phyloP scores from a whole-genome alignment of 768 basidiomycete species.

The Phaeotremella skinneri region DNA sequence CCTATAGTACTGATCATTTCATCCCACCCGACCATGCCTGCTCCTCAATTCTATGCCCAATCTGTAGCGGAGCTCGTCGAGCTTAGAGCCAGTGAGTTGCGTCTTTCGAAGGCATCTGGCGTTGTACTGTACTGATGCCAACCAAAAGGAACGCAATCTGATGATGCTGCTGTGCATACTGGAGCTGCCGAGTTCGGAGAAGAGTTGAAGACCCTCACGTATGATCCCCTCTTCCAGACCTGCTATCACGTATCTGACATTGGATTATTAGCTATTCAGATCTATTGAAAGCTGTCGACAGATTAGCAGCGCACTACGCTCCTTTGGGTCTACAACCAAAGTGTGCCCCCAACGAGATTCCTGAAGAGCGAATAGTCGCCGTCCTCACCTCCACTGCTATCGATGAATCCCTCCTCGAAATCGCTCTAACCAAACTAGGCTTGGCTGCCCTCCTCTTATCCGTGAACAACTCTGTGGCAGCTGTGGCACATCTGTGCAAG shows the following conservation, averaged over 20 bases:
- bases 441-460: conserved; percentile 54
- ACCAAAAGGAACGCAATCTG: conserved; percentile 29
- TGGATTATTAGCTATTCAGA: conserved; percentile 29
- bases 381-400: conserved; percentile 54
- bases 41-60: conserved; percentile 33
- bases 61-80: conserved; percentile 43
- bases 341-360: conserved; percentile 35
- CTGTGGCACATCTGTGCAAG: conserved; percentile 56
- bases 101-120: not conserved
- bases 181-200: conserved; percentile 49
- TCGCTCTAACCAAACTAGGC: conserved; percentile 55
- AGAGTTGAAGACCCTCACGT: conserved; percentile 44
- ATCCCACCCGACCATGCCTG: no score
- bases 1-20: conserved; percentile 5
- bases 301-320: conserved; percentile 38
- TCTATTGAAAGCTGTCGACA: conserved; percentile 32
- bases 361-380: conserved; percentile 51
- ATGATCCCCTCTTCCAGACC: not conserved
- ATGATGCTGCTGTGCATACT: conserved; percentile 44
- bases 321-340: conserved; percentile 39
- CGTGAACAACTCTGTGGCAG: conserved; percentile 57
- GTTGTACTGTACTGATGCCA: not conserved
- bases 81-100: conserved; percentile 35
- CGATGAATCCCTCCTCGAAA: conserved; percentile 55
- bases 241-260: no score